Evolutionary conservation across 2,329 filamentous ascomycete species (phyloP).

Genomic region (Metarhizium album): DNA sequence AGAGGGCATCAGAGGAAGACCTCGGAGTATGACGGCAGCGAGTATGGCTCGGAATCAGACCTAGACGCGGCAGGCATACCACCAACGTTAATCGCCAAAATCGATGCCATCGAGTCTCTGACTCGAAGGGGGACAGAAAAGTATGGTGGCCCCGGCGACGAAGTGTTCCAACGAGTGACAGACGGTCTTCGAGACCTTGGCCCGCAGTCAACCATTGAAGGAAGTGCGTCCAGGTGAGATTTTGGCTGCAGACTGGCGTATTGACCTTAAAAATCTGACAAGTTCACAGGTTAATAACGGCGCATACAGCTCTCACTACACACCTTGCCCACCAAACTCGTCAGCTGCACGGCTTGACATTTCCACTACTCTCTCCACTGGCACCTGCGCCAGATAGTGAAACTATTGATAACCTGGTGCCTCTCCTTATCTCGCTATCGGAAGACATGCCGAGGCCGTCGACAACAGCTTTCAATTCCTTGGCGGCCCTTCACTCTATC

Average conservation of each 20-base stretch:
- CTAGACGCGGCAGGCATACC: conserved; percentile 59
- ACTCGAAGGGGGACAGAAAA: conserved; percentile 55
- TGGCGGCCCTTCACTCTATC: conserved; percentile 57
- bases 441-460: conserved; percentile 56
- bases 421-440: conserved; percentile 53
- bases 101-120: conserved; percentile 62
- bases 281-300: conserved; percentile 55
- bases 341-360: conserved; percentile 61
- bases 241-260: not conserved
- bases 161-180: conserved; percentile 57
- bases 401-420: conserved; percentile 57
- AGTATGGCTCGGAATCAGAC: conserved; percentile 64
- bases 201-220: conserved; percentile 61
- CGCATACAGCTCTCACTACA: conserved; percentile 62
- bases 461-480: conserved; percentile 51
- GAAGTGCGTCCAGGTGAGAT: conserved; percentile 55
- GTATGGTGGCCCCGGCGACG: conserved; percentile 53
- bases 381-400: conserved; percentile 51
- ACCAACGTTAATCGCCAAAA: conserved; percentile 54
- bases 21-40: conserved; percentile 61
- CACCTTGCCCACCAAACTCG: conserved; percentile 68
- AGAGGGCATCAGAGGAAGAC: conserved; percentile 36
- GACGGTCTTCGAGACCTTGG: conserved; percentile 62
- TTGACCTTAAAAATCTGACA: not conserved
- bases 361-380: conserved; percentile 59